Evolutionary conservation across 306 rosid genomes (phyloP).

Genomic region (Malus asiatica): DNA sequence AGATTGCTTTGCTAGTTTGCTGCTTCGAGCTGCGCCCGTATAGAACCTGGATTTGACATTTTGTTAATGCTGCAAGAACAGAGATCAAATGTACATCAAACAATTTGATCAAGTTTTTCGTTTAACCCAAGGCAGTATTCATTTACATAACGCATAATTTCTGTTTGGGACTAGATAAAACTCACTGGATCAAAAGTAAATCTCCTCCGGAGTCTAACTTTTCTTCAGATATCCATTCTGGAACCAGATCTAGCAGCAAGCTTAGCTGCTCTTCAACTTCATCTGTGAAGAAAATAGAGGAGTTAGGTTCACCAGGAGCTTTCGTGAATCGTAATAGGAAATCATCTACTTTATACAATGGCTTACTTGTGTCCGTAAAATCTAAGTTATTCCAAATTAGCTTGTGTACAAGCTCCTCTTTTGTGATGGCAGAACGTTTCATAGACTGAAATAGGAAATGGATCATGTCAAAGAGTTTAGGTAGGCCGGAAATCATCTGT

Average conservation of each 20-base stretch:
- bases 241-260: constrained; percentile 59
- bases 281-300: constrained; percentile 26
- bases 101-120: neutral
- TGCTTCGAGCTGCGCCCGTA: constrained; percentile 51
- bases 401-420: constrained; percentile 71
- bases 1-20: constrained; percentile 54
- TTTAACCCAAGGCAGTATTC: neutral
- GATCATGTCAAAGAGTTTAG: constrained; percentile 71
- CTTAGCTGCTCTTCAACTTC: constrained; percentile 73
- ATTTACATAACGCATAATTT: too few species aligned
- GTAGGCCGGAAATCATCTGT: constrained; percentile 52
- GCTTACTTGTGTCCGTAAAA: constrained; percentile 63
- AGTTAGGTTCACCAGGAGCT: constrained; percentile 19
- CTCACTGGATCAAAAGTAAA: constrained; percentile 44
- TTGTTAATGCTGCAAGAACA: constrained; percentile 49
- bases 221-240: constrained; percentile 83
- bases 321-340: neutral
- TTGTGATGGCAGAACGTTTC: constrained; percentile 47
- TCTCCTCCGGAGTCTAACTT: constrained; percentile 47
- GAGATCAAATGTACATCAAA: neutral
- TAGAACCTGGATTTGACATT: constrained; percentile 25
- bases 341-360: neutral
- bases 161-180: neutral
- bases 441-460: constrained; percentile 43
- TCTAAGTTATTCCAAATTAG: constrained; percentile 41